Conservation (phyloP, 2,329 filamentous ascomycete species). For the Diplodia intermedia region DNA sequence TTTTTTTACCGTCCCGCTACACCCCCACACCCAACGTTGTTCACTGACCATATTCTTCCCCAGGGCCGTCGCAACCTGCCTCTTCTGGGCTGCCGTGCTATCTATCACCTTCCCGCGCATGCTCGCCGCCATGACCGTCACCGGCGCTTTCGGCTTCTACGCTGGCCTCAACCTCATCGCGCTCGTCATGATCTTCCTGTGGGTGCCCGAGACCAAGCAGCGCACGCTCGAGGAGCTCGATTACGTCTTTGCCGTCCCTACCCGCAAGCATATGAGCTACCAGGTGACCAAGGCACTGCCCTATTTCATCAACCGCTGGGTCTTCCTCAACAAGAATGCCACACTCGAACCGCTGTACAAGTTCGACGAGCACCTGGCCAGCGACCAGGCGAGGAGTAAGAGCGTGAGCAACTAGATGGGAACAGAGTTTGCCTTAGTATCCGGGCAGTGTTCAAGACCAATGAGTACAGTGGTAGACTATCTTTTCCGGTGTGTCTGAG, state of each 20-base stretch:
- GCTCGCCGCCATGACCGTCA: conserved; percentile 58
- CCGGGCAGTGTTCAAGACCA: not conserved
- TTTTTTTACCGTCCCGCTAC: not conserved
- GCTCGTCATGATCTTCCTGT: conserved; percentile 69
- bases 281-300: conserved; percentile 50
- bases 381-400: conserved; percentile 24
- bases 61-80: conserved; percentile 67
- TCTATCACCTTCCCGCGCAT: conserved; percentile 70
- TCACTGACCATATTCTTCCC: not conserved
- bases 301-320: conserved; percentile 56
- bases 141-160: conserved; percentile 68
- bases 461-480: not conserved
- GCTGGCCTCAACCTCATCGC: conserved; percentile 66
- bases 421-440: not conserved
- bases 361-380: conserved; percentile 38
- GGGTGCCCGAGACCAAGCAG: conserved; percentile 58
- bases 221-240: conserved; percentile 58
- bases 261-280: conserved; percentile 50
- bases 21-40: not conserved
- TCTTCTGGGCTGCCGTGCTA: conserved; percentile 65
- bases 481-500: not conserved
- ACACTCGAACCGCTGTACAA: conserved; percentile 48
- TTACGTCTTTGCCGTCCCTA: conserved; percentile 58
- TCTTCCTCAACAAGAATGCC: conserved; percentile 48
- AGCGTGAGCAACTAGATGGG: conserved; percentile 14